phyloP scores from a whole-genome alignment of 768 basidiomycete genomes.

The Tylopilus intermedius region DNA sequence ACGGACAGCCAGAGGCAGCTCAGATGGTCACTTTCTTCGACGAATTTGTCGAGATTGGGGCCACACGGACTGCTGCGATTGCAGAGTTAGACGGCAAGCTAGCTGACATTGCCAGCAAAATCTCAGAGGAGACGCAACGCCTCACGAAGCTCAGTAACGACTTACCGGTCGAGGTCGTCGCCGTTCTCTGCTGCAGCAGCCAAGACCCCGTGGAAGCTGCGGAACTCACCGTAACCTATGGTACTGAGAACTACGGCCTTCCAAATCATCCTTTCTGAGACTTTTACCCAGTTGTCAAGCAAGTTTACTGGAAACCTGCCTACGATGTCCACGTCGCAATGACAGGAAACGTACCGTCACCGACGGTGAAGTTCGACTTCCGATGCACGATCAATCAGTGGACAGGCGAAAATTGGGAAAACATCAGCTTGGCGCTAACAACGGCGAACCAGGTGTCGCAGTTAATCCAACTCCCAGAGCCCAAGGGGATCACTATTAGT shows the following conservation, averaged over 20 bases:
- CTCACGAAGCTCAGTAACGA: background rate
- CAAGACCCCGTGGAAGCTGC: constrained; percentile 3
- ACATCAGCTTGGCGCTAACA: constrained; percentile 22
- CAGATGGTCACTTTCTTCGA: constrained; percentile 21
- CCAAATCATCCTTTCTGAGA: background rate
- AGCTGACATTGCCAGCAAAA: constrained; percentile 2
- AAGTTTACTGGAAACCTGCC: constrained; percentile 17
- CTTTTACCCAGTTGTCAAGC: constrained; percentile 8
- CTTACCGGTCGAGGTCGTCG: constrained; percentile 7
- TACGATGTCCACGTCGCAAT: constrained; percentile 18
- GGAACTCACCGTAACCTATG: constrained; percentile 18
- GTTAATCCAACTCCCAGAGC: constrained; percentile 20
- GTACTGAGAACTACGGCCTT: constrained; percentile 1
- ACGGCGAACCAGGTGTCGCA: constrained; percentile 20
- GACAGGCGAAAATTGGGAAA: constrained; percentile 31
- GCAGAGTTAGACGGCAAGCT: constrained; percentile 17
- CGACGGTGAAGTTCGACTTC: constrained; percentile 23
- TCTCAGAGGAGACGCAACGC: constrained; percentile 12
- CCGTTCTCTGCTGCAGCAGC: constrained; percentile 5
- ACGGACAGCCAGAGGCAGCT: constrained; percentile 6
- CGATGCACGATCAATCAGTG: constrained; percentile 26
- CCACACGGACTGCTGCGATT: constrained; percentile 12
- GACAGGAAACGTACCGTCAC: constrained; percentile 10
- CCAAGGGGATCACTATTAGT: constrained; percentile 15
- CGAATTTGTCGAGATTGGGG: constrained; percentile 20